Base-by-base conservation (phyloP, 176 grass and related monocot genomes). In the Tillandsia leiboldiana region DNA sequence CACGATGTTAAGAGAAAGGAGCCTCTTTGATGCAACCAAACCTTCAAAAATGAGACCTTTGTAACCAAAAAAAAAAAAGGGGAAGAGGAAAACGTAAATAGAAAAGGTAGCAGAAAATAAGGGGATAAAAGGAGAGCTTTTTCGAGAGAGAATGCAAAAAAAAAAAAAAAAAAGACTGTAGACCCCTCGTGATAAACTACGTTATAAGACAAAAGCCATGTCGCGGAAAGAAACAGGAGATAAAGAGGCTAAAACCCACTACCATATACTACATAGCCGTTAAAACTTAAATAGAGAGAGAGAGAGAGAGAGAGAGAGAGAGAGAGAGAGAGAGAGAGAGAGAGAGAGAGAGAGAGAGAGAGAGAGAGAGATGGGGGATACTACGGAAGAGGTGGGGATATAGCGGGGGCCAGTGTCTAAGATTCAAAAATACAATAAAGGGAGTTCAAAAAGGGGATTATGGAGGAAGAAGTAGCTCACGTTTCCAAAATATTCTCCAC, bases 181-280 rank as follows among this genome's bases (percentile, higher is more conserved):
- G 26, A 63, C 61, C 62, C 68, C 74, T 77, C 68, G 74, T 83
- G 74, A 77, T 72, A 69, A 78, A 72, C 63, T 50, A 51, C 75
- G 74, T 66, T 78, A 78, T 26, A 78, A 78, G 81, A 83, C 81
- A 78, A 83, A 69, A 73, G 53, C 33, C 48, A 70, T 78, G 75
- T 56, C 70, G 63, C 53, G 53, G 64, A 29, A 59, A 63, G 54
- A 72, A 24, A 33, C 53, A 70, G 50, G 26, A 51, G 18, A 11
- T 10, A 10, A 10, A 51, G 14, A 51, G 5, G 56, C 23, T 51
- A 51, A 42, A 26, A 51, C 57, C 13, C 51, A 56, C 17, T 49
- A 73, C 71, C 11, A 56, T 49, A 29, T 42, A 42, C 33, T 42
- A 42, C 33, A 42, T 42, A 53, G 50, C 63, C 63, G 66, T 75